Conservation (phyloP, 768 basidiomycete genomes). For the Fomitopsis serialis region DNA sequence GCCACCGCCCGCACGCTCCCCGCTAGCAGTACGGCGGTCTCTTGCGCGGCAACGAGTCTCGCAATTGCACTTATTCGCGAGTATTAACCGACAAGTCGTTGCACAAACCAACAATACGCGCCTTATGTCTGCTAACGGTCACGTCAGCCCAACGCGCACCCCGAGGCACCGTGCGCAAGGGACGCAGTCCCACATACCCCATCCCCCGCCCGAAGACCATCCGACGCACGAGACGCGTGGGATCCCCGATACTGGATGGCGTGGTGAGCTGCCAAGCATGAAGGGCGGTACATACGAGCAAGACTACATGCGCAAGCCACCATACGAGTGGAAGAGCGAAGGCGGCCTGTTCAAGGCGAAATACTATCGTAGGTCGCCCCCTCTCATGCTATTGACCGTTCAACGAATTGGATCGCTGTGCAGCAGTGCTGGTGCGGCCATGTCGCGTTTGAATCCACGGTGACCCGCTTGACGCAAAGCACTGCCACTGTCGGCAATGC, state of each 20-base stretch:
- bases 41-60: too few species aligned
- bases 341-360: constrained; percentile 18
- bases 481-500: constrained; percentile 28
- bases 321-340: constrained; percentile 23
- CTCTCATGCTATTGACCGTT: background rate
- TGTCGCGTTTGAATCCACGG: constrained; percentile 25
- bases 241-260: constrained; percentile 23
- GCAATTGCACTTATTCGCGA: too few species aligned
- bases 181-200: constrained; percentile 15
- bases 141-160: constrained; percentile 15
- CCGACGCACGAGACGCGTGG: constrained; percentile 3
- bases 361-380: constrained; percentile 16
- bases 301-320: constrained; percentile 26
- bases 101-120: background rate
- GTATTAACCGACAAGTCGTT: background rate
- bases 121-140: background rate
- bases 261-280: constrained; percentile 19
- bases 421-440: constrained; percentile 28
- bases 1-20: too few species aligned
- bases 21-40: too few species aligned
- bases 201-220: constrained; percentile 20
- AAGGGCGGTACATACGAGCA: constrained; percentile 20
- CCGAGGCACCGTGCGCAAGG: constrained; percentile 8
- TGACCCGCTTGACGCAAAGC: constrained; percentile 27
- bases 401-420: background rate